A percentile compares a stretch with the other conserved stretches of the same genome.
Evolutionary conservation across 106 monocot genomes (phyloP).

Genomic region (Dioscorea zingiberensis): DNA sequence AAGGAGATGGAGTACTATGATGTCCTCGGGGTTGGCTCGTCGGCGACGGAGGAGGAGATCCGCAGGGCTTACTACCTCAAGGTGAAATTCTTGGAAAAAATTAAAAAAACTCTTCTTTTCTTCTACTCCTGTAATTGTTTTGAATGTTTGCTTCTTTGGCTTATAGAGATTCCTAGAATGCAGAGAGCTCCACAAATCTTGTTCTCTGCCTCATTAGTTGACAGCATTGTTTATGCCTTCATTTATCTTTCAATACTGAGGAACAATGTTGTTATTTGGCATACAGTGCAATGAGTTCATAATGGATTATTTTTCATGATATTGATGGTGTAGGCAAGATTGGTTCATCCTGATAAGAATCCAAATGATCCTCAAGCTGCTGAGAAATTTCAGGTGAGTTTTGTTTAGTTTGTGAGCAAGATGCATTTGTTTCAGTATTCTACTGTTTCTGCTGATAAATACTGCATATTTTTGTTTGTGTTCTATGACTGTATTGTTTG

Average conservation of each 20-base stretch:
- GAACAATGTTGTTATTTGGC: no score
- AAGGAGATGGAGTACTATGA: constrained; percentile 69
- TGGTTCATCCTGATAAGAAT: constrained; percentile 58
- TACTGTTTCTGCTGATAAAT: no score
- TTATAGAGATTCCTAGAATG: background rate
- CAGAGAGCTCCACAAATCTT: background rate
- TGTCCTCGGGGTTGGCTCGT: constrained; percentile 44
- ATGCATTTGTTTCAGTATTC: no score
- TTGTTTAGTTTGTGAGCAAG: background rate
- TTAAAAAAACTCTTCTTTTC: background rate
- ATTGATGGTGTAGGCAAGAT: constrained; percentile 33
- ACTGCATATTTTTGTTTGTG: no score
- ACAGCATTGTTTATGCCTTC: background rate
- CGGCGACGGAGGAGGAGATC: constrained; percentile 62
- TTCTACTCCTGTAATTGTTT: background rate
- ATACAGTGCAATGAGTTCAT: background rate
- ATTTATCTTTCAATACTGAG: no score
- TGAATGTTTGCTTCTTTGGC: background rate
- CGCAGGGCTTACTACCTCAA: constrained; percentile 70
- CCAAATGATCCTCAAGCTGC: constrained; percentile 54
- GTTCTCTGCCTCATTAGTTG: background rate
- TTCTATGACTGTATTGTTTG: no score
- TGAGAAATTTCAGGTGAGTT: constrained; percentile 47
- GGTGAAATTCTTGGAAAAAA: constrained; percentile 16
- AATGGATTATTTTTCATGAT: background rate